Evolutionary conservation across 495 filamentous ascomycete species (phyloP).

Genomic region (Tuber microsphaerosporum): DNA sequence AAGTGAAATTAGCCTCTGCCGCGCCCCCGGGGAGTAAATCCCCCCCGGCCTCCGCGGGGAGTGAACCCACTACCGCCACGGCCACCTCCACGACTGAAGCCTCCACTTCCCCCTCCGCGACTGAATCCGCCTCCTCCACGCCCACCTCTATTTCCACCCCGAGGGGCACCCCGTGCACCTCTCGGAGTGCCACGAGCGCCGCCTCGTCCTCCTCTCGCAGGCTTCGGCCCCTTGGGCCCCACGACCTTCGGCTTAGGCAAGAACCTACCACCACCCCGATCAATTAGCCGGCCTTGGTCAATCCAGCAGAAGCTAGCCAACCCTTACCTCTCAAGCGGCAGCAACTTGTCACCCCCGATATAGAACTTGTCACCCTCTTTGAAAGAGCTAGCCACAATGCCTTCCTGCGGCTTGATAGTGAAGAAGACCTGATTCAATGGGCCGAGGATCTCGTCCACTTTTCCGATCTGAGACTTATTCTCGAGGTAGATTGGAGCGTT

Average conservation of each 20-base stretch:
- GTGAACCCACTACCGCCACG: conserved; percentile 46
- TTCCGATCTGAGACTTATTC: conserved; percentile 87
- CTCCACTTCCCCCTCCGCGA: conserved; percentile 43
- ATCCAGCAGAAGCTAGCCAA: conserved; percentile 1
- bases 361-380: conserved; percentile 94
- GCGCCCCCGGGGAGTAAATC: conserved; percentile 32
- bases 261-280: conserved; percentile 52
- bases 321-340: conserved; percentile 73
- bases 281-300: background rate
- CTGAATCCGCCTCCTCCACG: conserved; percentile 48
- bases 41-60: conserved; percentile 45
- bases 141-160: conserved; percentile 47
- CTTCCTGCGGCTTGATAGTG: conserved; percentile 92
- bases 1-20: conserved; percentile 16
- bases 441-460: conserved; percentile 81
- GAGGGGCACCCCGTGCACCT: conserved; percentile 47
- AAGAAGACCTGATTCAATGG: conserved; percentile 94
- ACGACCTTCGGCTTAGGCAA: conserved; percentile 82
- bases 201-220: conserved; percentile 43
- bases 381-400: conserved; percentile 90
- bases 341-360: conserved; percentile 86
- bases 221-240: conserved; percentile 52
- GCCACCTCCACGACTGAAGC: conserved; percentile 41
- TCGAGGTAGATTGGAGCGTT: conserved; percentile 97
- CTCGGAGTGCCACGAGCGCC: conserved; percentile 52